phyloP scores from a whole-genome alignment of 768 basidiomycete genomes.

The Flagelloscypha sp. region DNA sequence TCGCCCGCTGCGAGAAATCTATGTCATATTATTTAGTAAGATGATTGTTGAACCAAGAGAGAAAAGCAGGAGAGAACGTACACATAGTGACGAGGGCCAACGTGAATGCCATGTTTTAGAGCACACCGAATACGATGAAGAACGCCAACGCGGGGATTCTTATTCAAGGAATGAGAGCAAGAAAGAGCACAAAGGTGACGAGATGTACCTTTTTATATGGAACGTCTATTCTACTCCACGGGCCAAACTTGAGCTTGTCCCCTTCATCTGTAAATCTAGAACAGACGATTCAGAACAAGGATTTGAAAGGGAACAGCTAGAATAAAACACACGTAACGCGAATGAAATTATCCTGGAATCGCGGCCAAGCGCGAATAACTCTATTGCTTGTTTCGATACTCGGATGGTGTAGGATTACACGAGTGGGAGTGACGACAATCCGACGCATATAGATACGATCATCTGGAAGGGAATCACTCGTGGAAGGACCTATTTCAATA shows the following conservation, averaged over 20 bases:
- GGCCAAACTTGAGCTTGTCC: no score
- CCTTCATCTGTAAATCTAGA: no score
- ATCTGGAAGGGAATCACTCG: background rate
- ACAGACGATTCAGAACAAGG: no score
- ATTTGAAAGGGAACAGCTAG: no score
- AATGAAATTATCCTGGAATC: constrained; percentile 8
- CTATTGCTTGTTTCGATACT: constrained; percentile 12
- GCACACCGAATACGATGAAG: constrained; percentile 11
- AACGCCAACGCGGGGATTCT: constrained; percentile 10
- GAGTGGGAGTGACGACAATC: constrained; percentile 12
- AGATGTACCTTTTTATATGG: no score
- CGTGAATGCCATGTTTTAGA: constrained; percentile 5
- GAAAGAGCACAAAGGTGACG: no score
- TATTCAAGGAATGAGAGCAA: no score
- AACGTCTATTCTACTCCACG: no score
- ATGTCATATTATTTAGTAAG: no score
- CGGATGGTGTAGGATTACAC: constrained; percentile 11
- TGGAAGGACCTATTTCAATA: background rate
- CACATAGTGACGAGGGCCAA: constrained; percentile 12
- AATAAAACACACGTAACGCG: constrained; percentile 12
- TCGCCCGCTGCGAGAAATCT: constrained; percentile 13
- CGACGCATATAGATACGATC: constrained; percentile 11
- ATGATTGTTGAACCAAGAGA: background rate
- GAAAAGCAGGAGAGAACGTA: background rate
- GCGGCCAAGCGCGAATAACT: constrained; percentile 12